A percentile compares a stretch with the other conserved stretches of the same genome.
Conservation (phyloP, 176 grass and related monocot species). For the Triticum urartu region DNA sequence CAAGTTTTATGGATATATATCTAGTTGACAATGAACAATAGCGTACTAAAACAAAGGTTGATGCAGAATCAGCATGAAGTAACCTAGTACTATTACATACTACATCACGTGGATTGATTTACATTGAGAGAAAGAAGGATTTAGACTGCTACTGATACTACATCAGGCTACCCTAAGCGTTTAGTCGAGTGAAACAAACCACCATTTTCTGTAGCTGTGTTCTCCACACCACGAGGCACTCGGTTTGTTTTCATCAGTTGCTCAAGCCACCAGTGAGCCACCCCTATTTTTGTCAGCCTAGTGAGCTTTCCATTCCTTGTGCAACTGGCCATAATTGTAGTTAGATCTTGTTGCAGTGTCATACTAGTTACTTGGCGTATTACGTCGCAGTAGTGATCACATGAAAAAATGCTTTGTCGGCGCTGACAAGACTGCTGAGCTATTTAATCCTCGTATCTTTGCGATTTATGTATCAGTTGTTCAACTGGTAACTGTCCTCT, state of each 20-base stretch:
- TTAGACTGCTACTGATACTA: background rate
- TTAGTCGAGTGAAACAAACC: background rate
- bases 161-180: background rate
- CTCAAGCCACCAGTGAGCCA: background rate
- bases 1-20: too few relatives aligned
- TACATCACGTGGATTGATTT: background rate
- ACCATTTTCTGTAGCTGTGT: background rate
- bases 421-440: too few relatives aligned
- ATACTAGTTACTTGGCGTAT: conserved; percentile 4
- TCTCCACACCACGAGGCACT: background rate
- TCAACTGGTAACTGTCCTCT: conserved; percentile 26
- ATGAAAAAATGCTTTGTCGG: background rate
- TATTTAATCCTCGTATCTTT: background rate
- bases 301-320: background rate
- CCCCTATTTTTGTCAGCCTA: background rate
- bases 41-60: background rate
- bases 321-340: background rate
- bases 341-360: conserved; percentile 12
- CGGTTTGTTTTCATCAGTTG: background rate
- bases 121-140: background rate
- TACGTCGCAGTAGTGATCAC: background rate
- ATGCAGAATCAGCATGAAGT: background rate
- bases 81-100: background rate
- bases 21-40: too few relatives aligned
- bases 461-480: conserved; percentile 8